phyloP scores from a whole-genome alignment of 306 rosid genomes.

The Prunus mira region DNA sequence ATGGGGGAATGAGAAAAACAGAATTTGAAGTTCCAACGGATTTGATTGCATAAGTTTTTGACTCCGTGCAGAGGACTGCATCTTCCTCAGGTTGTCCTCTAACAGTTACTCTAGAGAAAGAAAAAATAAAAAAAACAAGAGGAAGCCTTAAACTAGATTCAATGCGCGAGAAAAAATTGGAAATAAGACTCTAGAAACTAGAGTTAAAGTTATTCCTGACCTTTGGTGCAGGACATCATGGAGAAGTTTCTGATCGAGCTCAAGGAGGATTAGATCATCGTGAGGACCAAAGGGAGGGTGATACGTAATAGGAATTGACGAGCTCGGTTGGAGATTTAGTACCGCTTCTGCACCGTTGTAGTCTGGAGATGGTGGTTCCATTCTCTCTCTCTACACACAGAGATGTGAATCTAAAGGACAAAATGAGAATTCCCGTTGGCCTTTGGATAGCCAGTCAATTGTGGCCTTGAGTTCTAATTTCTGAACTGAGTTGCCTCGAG shows the following conservation, averaged over 20 bases:
- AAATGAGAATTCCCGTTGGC: neutral
- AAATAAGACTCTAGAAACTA: neutral
- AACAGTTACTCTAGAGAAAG: conserved; percentile 51
- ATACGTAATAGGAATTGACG: conserved; percentile 56
- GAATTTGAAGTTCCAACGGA: conserved; percentile 90
- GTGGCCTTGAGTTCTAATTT: neutral
- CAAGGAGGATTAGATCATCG: conserved; percentile 59
- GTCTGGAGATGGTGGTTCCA: conserved; percentile 37
- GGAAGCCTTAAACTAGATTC: neutral
- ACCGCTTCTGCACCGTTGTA: conserved; percentile 56
- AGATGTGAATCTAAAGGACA: neutral
- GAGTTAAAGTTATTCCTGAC: conserved; percentile 24
- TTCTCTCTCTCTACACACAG: conserved; percentile 1
- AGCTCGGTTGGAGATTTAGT: conserved; percentile 46
- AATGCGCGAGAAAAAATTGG: conserved; percentile 39
- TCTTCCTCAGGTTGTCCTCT: conserved; percentile 93
- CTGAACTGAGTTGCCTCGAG: neutral
- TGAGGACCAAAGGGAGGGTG: conserved; percentile 66
- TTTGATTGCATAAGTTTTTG: conserved; percentile 78
- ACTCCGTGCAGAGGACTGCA: conserved; percentile 76
- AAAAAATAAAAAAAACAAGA: neutral
- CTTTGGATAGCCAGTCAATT: neutral
- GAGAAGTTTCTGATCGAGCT: conserved; percentile 70
- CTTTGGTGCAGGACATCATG: conserved; percentile 54
- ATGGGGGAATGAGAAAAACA: conserved; percentile 75